phyloP scores from a whole-genome alignment of 352 stramenopile genomes.

The Phytopythium delawarense region DNA sequence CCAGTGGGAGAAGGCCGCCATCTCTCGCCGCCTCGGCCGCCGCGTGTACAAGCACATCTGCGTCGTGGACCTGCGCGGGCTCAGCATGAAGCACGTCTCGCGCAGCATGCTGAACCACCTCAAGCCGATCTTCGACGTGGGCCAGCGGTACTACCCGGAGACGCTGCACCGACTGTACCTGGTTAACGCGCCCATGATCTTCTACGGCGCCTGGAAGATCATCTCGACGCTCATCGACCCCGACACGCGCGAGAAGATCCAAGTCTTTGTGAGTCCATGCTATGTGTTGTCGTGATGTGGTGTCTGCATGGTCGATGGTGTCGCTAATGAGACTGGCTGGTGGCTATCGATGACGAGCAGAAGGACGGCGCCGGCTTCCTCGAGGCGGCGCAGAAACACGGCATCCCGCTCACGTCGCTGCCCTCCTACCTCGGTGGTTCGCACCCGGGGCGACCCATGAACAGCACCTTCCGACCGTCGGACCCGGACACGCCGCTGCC shows the following conservation, averaged over 20 bases:
- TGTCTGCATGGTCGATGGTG: background rate
- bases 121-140: slow-evolving; percentile 78
- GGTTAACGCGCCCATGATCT: slow-evolving; percentile 79
- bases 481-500: slow-evolving; percentile 49
- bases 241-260: slow-evolving; percentile 79
- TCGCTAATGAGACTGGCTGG: slow-evolving; percentile 3
- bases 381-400: slow-evolving; percentile 49
- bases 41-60: slow-evolving; percentile 83
- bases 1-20: slow-evolving; percentile 70
- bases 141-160: slow-evolving; percentile 78
- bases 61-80: slow-evolving; percentile 69
- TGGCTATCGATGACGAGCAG: slow-evolving; percentile 11
- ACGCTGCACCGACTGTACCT: slow-evolving; percentile 75
- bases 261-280: slow-evolving; percentile 59
- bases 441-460: slow-evolving; percentile 49
- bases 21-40: slow-evolving; percentile 54
- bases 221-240: slow-evolving; percentile 66
- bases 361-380: slow-evolving; percentile 62
- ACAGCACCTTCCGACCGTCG: slow-evolving; percentile 66
- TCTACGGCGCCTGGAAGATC: slow-evolving; percentile 80
- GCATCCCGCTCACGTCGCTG: slow-evolving; percentile 53
- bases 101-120: slow-evolving; percentile 53
- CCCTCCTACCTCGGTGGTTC: slow-evolving; percentile 56
- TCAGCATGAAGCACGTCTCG: slow-evolving; percentile 66
- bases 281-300: background rate